Conservation (phyloP, 371 early-diverging fungal species). For the Mortierella sp. region DNA sequence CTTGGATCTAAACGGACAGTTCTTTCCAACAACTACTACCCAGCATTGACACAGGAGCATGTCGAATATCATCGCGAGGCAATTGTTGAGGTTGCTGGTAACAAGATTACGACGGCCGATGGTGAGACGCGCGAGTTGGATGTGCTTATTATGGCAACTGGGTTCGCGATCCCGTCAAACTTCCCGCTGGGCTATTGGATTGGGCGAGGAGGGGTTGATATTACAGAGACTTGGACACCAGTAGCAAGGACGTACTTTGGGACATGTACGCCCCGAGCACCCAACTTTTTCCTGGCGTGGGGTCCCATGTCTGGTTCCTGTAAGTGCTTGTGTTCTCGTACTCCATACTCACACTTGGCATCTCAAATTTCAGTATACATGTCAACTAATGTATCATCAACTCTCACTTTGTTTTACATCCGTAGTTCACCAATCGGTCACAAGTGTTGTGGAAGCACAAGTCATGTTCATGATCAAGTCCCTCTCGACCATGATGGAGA, state of each 20-base stretch:
- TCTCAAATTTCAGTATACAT: background rate
- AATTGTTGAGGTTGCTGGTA: constrained; percentile 28
- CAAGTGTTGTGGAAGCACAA: constrained; percentile 17
- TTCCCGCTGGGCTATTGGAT: constrained; percentile 34
- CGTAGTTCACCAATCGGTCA: constrained; percentile 18
- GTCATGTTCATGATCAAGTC: constrained; percentile 28
- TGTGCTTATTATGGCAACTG: constrained; percentile 47
- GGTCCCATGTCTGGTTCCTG: constrained; percentile 47
- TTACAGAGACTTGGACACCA: constrained; percentile 33
- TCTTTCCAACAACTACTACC: constrained; percentile 35
- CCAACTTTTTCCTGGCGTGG: constrained; percentile 51
- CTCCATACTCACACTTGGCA: background rate
- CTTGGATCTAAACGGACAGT: constrained; percentile 36
- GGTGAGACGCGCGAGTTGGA: constrained; percentile 38
- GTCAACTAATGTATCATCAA: background rate
- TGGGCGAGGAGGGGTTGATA: constrained; percentile 30
- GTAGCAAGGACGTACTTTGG: constrained; percentile 43
- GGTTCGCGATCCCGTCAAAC: constrained; percentile 35
- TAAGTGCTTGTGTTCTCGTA: constrained; percentile 8
- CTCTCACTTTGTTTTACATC: too few species aligned
- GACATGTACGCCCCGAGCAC: constrained; percentile 38
- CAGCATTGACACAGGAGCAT: constrained; percentile 28
- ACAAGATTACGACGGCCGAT: constrained; percentile 30
- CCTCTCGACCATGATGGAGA: constrained; percentile 26
- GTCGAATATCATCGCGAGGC: constrained; percentile 29